Evolutionary conservation across 2,329 filamentous ascomycete genomes (phyloP).

Genomic region (Metarhizium guizhouense): DNA sequence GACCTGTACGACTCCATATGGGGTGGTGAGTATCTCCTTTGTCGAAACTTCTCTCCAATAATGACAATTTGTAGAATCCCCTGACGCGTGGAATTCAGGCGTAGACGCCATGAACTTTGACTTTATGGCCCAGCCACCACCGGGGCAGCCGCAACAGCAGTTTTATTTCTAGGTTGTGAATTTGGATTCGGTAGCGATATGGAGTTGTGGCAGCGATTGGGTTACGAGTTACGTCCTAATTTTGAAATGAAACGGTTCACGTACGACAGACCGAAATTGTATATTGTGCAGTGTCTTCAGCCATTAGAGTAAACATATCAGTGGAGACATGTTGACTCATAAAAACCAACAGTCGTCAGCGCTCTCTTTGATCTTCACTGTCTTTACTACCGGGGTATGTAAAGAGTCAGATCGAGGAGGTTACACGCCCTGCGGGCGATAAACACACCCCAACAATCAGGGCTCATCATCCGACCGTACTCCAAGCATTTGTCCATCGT

Average conservation of each 20-base stretch:
- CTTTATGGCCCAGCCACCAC: constrained; percentile 49
- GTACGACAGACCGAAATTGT: background rate
- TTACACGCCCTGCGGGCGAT: constrained; percentile 22
- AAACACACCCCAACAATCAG: constrained; percentile 27
- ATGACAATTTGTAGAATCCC: constrained; percentile 35
- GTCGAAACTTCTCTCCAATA: background rate
- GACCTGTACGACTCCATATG: constrained; percentile 61
- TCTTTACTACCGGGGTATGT: background rate
- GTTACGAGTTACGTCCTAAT: background rate
- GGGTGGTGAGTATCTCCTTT: constrained; percentile 44
- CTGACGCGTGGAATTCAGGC: constrained; percentile 47
- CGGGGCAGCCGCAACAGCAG: constrained; percentile 48
- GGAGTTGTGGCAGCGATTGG: background rate
- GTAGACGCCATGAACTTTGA: constrained; percentile 51
- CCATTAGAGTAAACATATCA: background rate
- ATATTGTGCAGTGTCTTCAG: background rate
- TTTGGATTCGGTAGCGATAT: background rate
- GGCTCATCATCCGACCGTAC: constrained; percentile 39
- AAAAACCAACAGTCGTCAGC: constrained; percentile 19
- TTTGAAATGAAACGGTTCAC: background rate
- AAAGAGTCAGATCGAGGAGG: constrained; percentile 20
- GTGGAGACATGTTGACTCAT: background rate
- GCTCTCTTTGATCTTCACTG: constrained; percentile 50
- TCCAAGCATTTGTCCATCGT: background rate
- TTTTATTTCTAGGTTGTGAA: constrained; percentile 40